Percentiles rank a stretch among this genome's conserved stretches.
Conservation (phyloP, 768 basidiomycete species). For the Podaxis rugospora region DNA sequence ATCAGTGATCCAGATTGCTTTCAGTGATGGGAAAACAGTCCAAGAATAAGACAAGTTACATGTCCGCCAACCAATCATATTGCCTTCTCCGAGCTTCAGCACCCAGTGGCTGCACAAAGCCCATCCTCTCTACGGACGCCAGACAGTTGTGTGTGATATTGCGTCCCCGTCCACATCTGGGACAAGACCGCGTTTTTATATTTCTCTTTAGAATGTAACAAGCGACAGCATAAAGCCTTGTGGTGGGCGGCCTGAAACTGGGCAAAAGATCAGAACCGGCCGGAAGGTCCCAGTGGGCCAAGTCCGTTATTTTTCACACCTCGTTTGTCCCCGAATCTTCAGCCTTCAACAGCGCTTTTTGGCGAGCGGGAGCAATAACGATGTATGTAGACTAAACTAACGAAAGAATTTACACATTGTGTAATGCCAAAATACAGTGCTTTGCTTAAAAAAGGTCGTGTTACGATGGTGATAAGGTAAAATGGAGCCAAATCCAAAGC, state of each 20-base stretch:
- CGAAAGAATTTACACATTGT: constrained; percentile 1
- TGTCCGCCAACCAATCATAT: background rate
- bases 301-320: background rate
- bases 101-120: too few relatives aligned
- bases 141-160: too few relatives aligned
- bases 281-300: background rate
- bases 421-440: constrained; percentile 10
- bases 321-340: background rate
- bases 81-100: background rate
- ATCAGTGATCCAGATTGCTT: background rate
- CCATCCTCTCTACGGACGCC: too few relatives aligned
- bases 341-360: background rate
- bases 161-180: too few relatives aligned
- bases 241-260: too few relatives aligned
- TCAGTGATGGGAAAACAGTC: background rate
- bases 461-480: constrained; percentile 8
- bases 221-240: too few relatives aligned
- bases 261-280: too few relatives aligned
- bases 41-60: background rate
- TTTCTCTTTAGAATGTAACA: too few relatives aligned
- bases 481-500: background rate
- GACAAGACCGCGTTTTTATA: too few relatives aligned
- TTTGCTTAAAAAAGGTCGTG: constrained; percentile 1
- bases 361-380: background rate
- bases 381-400: background rate